Evolutionary conservation across 176 grass and related monocot species (phyloP).

Genomic region (Oropetium thomaeum): DNA sequence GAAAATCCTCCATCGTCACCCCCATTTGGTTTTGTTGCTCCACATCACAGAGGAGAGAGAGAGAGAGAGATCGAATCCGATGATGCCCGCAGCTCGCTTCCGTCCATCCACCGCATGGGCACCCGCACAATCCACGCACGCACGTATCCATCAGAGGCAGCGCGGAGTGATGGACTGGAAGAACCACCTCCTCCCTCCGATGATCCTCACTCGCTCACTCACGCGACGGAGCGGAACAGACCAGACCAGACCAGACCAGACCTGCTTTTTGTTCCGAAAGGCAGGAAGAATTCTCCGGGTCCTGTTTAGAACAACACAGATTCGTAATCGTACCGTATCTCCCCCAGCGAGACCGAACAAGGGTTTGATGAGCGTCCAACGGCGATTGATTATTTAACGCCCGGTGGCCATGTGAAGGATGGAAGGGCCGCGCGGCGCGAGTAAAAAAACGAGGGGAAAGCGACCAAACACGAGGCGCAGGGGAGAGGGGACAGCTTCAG

Average conservation of each 20-base stretch:
- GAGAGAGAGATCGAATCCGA: too few species aligned
- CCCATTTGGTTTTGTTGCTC: background rate
- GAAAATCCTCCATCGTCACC: background rate
- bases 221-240: too few species aligned
- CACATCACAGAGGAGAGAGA: background rate
- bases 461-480: slow-evolving; percentile 12
- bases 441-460: background rate
- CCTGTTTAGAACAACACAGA: background rate
- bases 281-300: too few species aligned
- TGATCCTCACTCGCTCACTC: too few species aligned
- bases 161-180: background rate
- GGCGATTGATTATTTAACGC: background rate
- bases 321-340: too few species aligned
- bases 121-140: slow-evolving; percentile 27
- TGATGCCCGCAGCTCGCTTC: background rate
- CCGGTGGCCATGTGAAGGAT: background rate
- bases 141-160: background rate
- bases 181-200: too few species aligned
- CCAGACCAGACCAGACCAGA: too few species aligned
- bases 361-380: background rate
- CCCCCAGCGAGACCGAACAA: too few species aligned
- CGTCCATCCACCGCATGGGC: slow-evolving; percentile 22
- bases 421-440: background rate
- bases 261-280: too few species aligned
- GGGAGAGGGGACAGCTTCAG: background rate